phyloP scores from a whole-genome alignment of 2,329 filamentous ascomycete genomes.

The Coniella lustricola region DNA sequence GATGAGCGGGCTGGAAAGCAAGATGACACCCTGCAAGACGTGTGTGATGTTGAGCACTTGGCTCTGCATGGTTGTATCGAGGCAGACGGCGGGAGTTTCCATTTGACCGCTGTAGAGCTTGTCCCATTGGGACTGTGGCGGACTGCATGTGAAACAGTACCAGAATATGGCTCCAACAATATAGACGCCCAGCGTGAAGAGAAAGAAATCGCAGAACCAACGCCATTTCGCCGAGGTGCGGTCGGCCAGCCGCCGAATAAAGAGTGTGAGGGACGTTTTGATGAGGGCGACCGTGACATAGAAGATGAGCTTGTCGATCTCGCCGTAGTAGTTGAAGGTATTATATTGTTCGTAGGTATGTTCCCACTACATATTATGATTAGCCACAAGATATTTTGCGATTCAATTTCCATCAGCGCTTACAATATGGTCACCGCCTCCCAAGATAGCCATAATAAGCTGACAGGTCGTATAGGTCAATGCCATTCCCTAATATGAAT shows the following conservation, averaged over 20 bases:
- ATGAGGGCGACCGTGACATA: slow-evolving; percentile 27
- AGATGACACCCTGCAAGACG: slow-evolving; percentile 27
- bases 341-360: slow-evolving; percentile 27
- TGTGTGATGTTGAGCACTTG: slow-evolving; percentile 25
- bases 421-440: slow-evolving; percentile 3
- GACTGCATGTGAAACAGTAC: slow-evolving; percentile 25
- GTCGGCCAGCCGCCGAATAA: slow-evolving; percentile 29
- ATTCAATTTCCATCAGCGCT: too few relatives aligned
- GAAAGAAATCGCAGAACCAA: slow-evolving; percentile 25
- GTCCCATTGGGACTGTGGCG: slow-evolving; percentile 23
- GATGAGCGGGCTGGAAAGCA: slow-evolving; percentile 28
- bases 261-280: slow-evolving; percentile 30
- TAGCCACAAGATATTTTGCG: background rate
- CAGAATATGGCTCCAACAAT: slow-evolving; percentile 25
- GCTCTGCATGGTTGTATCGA: slow-evolving; percentile 17
- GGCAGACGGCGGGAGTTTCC: slow-evolving; percentile 18
- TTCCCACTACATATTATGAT: slow-evolving; percentile 23
- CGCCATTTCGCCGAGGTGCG: slow-evolving; percentile 24
- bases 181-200: slow-evolving; percentile 23
- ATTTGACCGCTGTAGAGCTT: slow-evolving; percentile 20
- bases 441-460: background rate
- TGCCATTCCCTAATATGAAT: slow-evolving; percentile 3
- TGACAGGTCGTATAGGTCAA: slow-evolving; percentile 10
- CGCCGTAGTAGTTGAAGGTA: slow-evolving; percentile 20
- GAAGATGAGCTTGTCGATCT: slow-evolving; percentile 22